A percentile compares a stretch with the other conserved stretches of the same genome.
phyloP scores from a whole-genome alignment of 1,284 basidiomycete genomes.

The Melanopsichium pennsylvanicum region DNA sequence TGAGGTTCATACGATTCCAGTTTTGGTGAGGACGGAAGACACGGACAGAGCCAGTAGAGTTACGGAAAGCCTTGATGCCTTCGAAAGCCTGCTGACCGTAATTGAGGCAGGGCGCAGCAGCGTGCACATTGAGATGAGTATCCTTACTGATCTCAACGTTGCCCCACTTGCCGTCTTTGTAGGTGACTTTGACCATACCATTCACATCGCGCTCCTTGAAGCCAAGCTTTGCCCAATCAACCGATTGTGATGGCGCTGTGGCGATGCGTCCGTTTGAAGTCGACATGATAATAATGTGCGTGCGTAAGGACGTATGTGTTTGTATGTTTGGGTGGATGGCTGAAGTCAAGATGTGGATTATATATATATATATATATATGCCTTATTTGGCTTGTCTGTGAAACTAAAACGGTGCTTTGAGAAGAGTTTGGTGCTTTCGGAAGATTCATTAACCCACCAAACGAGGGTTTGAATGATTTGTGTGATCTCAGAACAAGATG shows the following conservation, averaged over 20 bases:
- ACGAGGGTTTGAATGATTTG: no score
- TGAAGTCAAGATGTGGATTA: no score
- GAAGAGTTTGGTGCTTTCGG: no score
- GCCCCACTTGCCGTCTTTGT: conserved; percentile 57
- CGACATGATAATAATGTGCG: no score
- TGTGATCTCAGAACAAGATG: no score
- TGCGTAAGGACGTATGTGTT: no score
- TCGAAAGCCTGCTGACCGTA: conserved; percentile 66
- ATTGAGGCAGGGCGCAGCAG: conserved; percentile 64
- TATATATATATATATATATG: no score
- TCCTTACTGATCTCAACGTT: conserved; percentile 53
- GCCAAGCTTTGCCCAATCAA: conserved; percentile 48
- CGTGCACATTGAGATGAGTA: conserved; percentile 61
- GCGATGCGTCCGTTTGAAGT: conserved; percentile 30
- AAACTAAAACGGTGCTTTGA: no score
- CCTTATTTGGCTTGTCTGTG: no score
- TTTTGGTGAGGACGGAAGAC: conserved; percentile 67
- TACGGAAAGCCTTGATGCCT: conserved; percentile 65
- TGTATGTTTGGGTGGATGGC: no score
- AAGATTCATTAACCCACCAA: no score
- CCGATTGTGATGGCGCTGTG: conserved; percentile 27
- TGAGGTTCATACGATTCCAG: conserved; percentile 58
- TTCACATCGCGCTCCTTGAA: conserved; percentile 53
- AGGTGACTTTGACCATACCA: conserved; percentile 44
- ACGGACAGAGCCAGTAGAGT: conserved; percentile 50